These are phyloP conservation scores for Aspergillaceae sp. DNA, from an alignment of 2,329 filamentous ascomycete species.

Conservation along the genomic window DNA sequence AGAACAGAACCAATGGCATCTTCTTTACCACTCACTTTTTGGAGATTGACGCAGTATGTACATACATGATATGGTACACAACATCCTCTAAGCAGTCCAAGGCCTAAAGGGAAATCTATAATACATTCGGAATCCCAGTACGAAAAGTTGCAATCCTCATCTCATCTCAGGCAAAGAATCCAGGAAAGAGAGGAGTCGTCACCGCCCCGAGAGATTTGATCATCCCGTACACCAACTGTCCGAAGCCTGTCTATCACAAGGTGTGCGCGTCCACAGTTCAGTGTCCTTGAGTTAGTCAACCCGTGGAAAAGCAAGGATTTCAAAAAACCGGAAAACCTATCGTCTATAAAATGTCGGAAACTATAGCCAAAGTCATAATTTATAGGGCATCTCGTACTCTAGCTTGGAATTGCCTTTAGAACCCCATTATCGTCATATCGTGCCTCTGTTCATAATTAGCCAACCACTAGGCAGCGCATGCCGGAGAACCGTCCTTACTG, in stretches of 20 bases:
- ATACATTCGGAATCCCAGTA: slow-evolving; percentile 11
- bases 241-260: no score
- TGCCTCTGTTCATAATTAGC: slow-evolving; percentile 54
- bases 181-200: no score
- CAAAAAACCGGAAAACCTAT: no score
- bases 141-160: slow-evolving; percentile 10
- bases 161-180: background rate
- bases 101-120: slow-evolving; percentile 6
- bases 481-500: slow-evolving; percentile 51
- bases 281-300: no score
- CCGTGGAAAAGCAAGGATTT: no score
- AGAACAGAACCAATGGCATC: no score
- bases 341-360: no score
- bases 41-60: background rate
- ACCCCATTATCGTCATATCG: slow-evolving; percentile 75
- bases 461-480: slow-evolving; percentile 1
- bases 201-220: no score
- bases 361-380: background rate
- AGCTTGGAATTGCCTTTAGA: slow-evolving; percentile 47
- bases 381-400: background rate
- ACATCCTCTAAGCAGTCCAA: background rate
- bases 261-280: no score
- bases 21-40: background rate
- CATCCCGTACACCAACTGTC: no score
- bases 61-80: slow-evolving; percentile 4